Percentiles rank a stretch among this genome's conserved stretches.
These are phyloP conservation scores for Neocallimastix lanati DNA, from an alignment of 192 early-diverging fungal genomes.

Conservation along the genomic window DNA sequence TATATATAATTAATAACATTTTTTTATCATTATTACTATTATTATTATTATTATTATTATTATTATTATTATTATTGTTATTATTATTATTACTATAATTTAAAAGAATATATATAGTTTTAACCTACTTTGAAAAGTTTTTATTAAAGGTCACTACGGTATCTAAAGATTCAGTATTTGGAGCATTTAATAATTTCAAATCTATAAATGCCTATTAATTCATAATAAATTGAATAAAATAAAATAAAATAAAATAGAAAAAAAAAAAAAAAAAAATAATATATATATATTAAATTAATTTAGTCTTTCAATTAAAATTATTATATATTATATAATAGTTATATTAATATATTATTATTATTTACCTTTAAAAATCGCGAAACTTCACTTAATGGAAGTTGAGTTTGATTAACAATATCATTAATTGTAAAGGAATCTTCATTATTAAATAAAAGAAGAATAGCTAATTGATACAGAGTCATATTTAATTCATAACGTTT, in stretches of 20 bases:
- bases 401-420: slow-evolving; percentile 34
- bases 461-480: slow-evolving; percentile 46
- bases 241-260: no score
- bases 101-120: no score
- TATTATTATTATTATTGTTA: no score
- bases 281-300: no score
- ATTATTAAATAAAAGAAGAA: slow-evolving; percentile 50
- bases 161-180: neutral
- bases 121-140: neutral
- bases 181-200: neutral
- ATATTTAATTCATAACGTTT: slow-evolving; percentile 63
- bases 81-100: no score
- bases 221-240: no score
- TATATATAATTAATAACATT: no score
- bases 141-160: neutral
- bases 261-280: no score
- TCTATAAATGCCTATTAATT: neutral
- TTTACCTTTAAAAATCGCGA: slow-evolving; percentile 37
- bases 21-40: neutral
- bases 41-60: no score
- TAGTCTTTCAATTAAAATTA: no score
- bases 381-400: slow-evolving; percentile 30
- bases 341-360: no score
- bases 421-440: slow-evolving; percentile 15
- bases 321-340: no score